These are phyloP conservation scores for Amanita subjunquillea DNA, from an alignment of 768 basidiomycete genomes.

Conservation along the genomic window DNA sequence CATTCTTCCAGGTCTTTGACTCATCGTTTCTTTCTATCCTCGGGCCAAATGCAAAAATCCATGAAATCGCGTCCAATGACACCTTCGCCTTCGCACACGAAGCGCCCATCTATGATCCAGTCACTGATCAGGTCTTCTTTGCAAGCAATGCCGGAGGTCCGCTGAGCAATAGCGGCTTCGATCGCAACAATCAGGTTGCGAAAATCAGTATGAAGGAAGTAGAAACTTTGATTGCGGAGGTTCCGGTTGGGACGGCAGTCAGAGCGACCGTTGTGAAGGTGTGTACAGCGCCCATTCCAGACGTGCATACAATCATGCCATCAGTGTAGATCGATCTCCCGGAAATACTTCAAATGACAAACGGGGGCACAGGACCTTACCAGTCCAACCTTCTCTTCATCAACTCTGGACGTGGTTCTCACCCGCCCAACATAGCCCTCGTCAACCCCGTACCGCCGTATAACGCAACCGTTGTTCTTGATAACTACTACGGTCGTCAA, in stretches of 20 bases:
- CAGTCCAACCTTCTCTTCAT: conserved; percentile 47
- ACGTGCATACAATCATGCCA: background rate
- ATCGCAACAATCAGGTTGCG: conserved; percentile 53
- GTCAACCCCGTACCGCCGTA: conserved; percentile 56
- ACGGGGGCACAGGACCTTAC: conserved; percentile 58
- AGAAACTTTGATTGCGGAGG: conserved; percentile 30
- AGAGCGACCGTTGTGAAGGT: conserved; percentile 40
- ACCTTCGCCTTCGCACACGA: conserved; percentile 72
- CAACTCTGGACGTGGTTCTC: conserved; percentile 53
- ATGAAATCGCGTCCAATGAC: conserved; percentile 47
- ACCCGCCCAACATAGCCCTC: conserved; percentile 52
- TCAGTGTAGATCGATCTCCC: conserved; percentile 42
- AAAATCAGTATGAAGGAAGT: conserved; percentile 54
- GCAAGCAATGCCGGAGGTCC: conserved; percentile 58
- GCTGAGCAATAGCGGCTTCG: conserved; percentile 50
- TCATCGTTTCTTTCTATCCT: conserved; percentile 48
- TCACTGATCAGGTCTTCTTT: conserved; percentile 69
- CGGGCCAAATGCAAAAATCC: conserved; percentile 45
- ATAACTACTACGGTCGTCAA: conserved; percentile 73
- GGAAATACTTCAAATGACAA: conserved; percentile 56
- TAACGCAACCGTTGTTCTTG: conserved; percentile 59
- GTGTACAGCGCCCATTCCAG: conserved; percentile 7
- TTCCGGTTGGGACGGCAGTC: conserved; percentile 21
- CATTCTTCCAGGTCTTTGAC: conserved; percentile 48
- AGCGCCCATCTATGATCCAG: conserved; percentile 57